Conservation (phyloP, 257 asterid genomes). For the Ballota nigra region DNA sequence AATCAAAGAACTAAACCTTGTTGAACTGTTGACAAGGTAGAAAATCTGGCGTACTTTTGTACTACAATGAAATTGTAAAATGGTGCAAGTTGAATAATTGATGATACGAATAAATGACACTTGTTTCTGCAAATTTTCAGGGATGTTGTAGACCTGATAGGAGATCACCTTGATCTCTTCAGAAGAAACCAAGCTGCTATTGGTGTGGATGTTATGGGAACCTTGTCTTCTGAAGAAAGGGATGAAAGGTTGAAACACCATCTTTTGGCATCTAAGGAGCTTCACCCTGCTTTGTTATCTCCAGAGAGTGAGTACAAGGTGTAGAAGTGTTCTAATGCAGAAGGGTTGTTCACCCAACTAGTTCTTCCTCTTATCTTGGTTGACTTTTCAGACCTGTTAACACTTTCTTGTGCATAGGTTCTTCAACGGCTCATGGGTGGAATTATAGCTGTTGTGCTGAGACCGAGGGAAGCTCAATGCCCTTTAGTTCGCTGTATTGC, state of each 20-base stretch:
- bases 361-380: constrained; percentile 8
- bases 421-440: constrained; percentile 97
- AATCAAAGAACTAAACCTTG: constrained; percentile 81
- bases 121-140: constrained; percentile 41
- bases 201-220: constrained; percentile 94
- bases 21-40: constrained; percentile 89
- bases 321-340: constrained; percentile 61
- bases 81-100: constrained; percentile 10
- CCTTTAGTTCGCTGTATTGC: constrained; percentile 94
- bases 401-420: constrained; percentile 44
- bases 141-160: constrained; percentile 82
- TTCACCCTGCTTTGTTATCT: constrained; percentile 97
- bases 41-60: constrained; percentile 11
- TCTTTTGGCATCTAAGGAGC: constrained; percentile 78
- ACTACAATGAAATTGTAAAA: neutral
- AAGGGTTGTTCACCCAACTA: constrained; percentile 21
- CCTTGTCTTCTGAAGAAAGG: constrained; percentile 96
- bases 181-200: constrained; percentile 85
- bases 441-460: constrained; percentile 79
- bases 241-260: constrained; percentile 96
- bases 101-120: constrained; percentile 8
- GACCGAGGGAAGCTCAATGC: constrained; percentile 92
- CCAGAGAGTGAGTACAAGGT: constrained; percentile 99
- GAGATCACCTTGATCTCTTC: constrained; percentile 90
- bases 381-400: constrained; percentile 28